Evolutionary conservation across 75 land plant genomes (phyloP), one percentile per base, ranked within the genome.

Genomic region (Gnetum montanum): DNA sequence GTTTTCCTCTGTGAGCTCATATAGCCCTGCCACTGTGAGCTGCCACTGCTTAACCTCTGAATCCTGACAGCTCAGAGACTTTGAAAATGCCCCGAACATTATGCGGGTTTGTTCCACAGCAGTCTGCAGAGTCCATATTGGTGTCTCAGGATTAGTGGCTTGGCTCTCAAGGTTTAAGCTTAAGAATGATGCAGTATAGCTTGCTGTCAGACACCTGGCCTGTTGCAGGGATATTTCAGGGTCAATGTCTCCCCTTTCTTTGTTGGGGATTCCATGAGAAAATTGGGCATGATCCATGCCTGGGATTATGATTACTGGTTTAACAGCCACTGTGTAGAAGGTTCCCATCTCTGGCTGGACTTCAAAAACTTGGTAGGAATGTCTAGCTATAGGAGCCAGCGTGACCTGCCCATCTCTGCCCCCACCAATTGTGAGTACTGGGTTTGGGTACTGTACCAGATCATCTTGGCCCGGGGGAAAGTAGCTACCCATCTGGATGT

Each of bases 261-360:
- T 49, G 35, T 70, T 70, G 13, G 58, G 63, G 16, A 37, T 51
- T 4, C 74, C 75, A 54, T 74, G 56, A 60, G 59, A 29, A 10
- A 74, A 58, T 37, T 74, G 68, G 26, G 75, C 74, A 60, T 74
- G 74, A 61, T 64, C 70, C 74, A 70, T 70, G 27, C 68, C 75
- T 7, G 68, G 63, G 27, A 74, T 40, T 33, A 68, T 54, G 29
- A 73, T 49, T 28, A 73, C 76, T 15, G 76, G 76, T 54, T 73
- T 73, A 22, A 46, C 33, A 0, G 28, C 72, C 30, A 57, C 46
- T 13, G 73, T 70, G 60, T 69, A 54, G 57, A 70, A 46, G 2
- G 37, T 28, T 7, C 72, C 63, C 57, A 73, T 44, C 3, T 51
- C 63, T 22, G 31, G 45, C 43, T 74, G 58, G 13, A 56, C 25